Conservation (phyloP, 2,329 filamentous ascomycete genomes). For the Pseudocercospora musae region DNA sequence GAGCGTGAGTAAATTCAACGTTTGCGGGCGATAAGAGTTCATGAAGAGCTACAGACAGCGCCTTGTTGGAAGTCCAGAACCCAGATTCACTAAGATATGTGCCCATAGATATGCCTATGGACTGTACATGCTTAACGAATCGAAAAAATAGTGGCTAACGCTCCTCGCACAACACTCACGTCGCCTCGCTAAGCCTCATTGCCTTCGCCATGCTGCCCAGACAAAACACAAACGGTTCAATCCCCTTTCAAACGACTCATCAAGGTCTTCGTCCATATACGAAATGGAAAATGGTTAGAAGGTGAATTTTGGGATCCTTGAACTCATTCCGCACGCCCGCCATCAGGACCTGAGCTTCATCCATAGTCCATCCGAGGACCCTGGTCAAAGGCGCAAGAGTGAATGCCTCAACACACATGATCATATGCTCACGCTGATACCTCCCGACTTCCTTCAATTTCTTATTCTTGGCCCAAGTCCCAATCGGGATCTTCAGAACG, state of each 20-base stretch:
- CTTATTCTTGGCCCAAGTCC: slow-evolving; percentile 21
- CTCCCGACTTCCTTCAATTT: slow-evolving; percentile 19
- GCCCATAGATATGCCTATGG: not conserved
- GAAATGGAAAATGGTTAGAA: slow-evolving; percentile 16
- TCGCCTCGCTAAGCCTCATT: not conserved
- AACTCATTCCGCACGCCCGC: slow-evolving; percentile 18
- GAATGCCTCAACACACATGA: slow-evolving; percentile 30
- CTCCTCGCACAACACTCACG: not conserved
- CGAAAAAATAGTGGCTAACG: not conserved
- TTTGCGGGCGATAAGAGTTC: slow-evolving; percentile 45
- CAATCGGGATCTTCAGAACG: slow-evolving; percentile 14
- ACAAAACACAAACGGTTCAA: not conserved
- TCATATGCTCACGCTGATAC: slow-evolving; percentile 21
- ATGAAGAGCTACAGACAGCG: too few species aligned
- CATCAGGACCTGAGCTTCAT: slow-evolving; percentile 18
- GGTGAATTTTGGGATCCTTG: slow-evolving; percentile 14
- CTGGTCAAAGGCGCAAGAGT: slow-evolving; percentile 41
- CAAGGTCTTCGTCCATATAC: slow-evolving; percentile 15
- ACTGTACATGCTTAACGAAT: not conserved
- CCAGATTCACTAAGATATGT: not conserved
- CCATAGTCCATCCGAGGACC: slow-evolving; percentile 37
- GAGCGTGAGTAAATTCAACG: slow-evolving; percentile 59
- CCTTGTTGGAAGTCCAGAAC: too few species aligned
- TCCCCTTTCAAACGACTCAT: not conserved
- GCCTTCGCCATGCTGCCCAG: not conserved